Evolutionary conservation across 1,284 basidiomycete genomes (phyloP).

Genomic region (Microbotryum silenes-acaulis): DNA sequence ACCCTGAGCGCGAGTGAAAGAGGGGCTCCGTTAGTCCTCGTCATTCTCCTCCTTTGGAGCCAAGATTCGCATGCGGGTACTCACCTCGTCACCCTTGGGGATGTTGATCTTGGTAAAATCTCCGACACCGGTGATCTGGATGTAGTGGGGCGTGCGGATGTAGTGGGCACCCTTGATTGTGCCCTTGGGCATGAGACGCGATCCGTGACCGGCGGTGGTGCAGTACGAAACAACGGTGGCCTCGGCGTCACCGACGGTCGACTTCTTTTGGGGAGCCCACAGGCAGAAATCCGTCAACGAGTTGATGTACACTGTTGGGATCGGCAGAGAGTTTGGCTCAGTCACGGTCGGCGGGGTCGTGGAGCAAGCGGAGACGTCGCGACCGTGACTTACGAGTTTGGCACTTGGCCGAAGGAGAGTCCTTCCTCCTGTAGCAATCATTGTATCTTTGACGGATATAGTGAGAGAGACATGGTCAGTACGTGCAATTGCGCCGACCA

Average conservation of each 20-base stretch:
- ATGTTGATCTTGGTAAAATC: constrained; percentile 46
- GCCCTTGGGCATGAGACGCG: constrained; percentile 48
- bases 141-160: constrained; percentile 42
- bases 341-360: background rate
- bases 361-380: background rate
- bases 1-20: background rate
- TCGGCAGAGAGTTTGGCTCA: background rate
- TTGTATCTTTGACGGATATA: constrained; percentile 3
- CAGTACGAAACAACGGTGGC: constrained; percentile 64
- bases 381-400: constrained; percentile 9
- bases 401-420: constrained; percentile 15
- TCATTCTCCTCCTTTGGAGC: background rate
- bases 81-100: constrained; percentile 41
- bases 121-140: constrained; percentile 44
- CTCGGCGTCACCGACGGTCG: constrained; percentile 58
- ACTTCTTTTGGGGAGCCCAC: constrained; percentile 48
- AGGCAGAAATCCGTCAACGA: constrained; percentile 37
- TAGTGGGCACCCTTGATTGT: constrained; percentile 47
- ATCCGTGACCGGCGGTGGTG: constrained; percentile 52
- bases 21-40: background rate
- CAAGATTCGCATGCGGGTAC: constrained; percentile 37
- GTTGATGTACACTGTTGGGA: constrained; percentile 8
- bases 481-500: no score
- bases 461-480: no score
- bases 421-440: constrained; percentile 22